Percentiles rank a stretch among this genome's conserved stretches.
Conservation (phyloP, 2,329 filamentous ascomycete species). For the Davidsoniella eucalypti region DNA sequence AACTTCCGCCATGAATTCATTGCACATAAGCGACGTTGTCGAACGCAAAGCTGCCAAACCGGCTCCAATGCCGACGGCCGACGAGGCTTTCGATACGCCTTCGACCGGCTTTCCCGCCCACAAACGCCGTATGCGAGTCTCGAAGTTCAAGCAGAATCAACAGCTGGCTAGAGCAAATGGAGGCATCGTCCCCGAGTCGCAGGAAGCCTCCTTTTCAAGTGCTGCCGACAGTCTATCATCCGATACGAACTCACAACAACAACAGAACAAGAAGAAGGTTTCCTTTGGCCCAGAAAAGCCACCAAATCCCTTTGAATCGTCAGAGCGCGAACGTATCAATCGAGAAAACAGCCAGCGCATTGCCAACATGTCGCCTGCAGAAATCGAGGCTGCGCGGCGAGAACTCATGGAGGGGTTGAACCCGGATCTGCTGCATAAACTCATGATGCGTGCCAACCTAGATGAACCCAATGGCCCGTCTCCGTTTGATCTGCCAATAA, state of each 20-base stretch:
- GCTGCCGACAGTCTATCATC: background rate
- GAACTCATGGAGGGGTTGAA: conserved; percentile 70
- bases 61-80: conserved; percentile 45
- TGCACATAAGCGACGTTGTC: conserved; percentile 59
- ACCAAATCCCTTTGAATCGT: conserved; percentile 21
- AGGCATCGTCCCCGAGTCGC: background rate
- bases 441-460: conserved; percentile 62
- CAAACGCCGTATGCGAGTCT: conserved; percentile 56
- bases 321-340: conserved; percentile 60
- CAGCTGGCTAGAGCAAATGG: conserved; percentile 16
- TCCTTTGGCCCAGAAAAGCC: conserved; percentile 13
- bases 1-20: conserved; percentile 17
- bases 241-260: background rate
- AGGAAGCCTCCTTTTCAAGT: background rate
- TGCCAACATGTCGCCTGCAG: conserved; percentile 59
- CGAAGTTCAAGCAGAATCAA: conserved; percentile 63
- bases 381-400: conserved; percentile 64
- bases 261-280: conserved; percentile 11
- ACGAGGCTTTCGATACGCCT: conserved; percentile 33
- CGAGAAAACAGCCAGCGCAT: conserved; percentile 63
- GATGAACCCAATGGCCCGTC: conserved; percentile 37
- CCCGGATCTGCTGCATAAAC: conserved; percentile 55
- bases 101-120: conserved; percentile 74
- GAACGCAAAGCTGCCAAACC: conserved; percentile 40
- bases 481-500: conserved; percentile 24